These are phyloP conservation scores for Saturnispora silvae DNA, from an alignment of 805 yeast genomes.

Conservation along the genomic window DNA sequence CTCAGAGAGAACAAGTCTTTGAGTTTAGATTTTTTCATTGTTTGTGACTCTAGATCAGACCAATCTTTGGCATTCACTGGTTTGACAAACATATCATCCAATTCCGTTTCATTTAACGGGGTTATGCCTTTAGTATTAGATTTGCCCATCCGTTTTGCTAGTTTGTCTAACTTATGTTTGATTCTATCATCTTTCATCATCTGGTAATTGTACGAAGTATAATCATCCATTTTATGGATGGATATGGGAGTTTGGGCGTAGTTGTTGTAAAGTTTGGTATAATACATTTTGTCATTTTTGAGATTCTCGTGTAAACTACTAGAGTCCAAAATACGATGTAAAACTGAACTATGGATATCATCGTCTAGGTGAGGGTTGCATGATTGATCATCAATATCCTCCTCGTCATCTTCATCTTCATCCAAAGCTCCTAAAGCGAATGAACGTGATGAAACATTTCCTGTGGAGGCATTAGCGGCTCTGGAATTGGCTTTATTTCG, in stretches of 20 bases:
- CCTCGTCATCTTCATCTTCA: background rate
- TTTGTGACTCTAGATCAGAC: constrained; percentile 8
- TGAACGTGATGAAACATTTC: too few species aligned
- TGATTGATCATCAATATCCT: background rate
- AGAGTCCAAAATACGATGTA: constrained; percentile 17
- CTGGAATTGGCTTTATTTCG: too few species aligned
- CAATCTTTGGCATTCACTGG: constrained; percentile 9
- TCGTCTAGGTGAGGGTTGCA: background rate
- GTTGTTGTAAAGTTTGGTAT: constrained; percentile 19
- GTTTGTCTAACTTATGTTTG: constrained; percentile 12
- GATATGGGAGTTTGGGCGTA: constrained; percentile 2
- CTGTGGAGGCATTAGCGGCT: too few species aligned
- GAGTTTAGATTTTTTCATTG: constrained; percentile 3
- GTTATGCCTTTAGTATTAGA: constrained; percentile 12
- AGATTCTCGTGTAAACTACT: constrained; percentile 9
- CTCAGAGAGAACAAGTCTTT: constrained; percentile 4
- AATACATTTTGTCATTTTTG: constrained; percentile 13
- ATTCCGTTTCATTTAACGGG: constrained; percentile 17
- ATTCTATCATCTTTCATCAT: constrained; percentile 21
- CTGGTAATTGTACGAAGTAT: constrained; percentile 20
- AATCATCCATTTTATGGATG: constrained; percentile 18
- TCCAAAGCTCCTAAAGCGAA: background rate
- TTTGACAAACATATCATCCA: constrained; percentile 14
- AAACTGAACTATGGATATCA: constrained; percentile 17
- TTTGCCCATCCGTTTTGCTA: constrained; percentile 8